Base-by-base conservation (phyloP, 352 stramenopile species). In the Globisporangium nodosum region DNA sequence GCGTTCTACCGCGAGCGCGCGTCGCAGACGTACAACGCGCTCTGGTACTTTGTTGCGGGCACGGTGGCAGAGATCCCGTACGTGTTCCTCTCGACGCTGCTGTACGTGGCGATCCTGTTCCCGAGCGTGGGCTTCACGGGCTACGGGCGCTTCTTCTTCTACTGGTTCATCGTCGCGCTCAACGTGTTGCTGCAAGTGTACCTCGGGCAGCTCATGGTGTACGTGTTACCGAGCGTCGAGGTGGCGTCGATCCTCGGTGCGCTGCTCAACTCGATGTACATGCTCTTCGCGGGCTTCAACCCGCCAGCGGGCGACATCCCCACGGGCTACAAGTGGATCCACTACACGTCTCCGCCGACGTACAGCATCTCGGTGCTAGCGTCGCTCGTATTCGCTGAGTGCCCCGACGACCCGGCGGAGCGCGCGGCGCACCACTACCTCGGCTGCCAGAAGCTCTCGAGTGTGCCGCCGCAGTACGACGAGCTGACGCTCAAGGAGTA, bases 1-100 rank as follows among this genome's bases (percentile, higher is more conserved):
- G 84, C 91, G 35, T 98, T 95, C 66, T 98, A 98, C 75, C 76
- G 92, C 7, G 92, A 98, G 65, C 88, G 94, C 30, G 80, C 86
- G 16, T 80, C 88, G 18, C 65, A 92, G 63, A 97, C 96, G 60
- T 98, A 98, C 63, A 78, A 87, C 49, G 67, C 85, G 31, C 59
- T 81, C 2, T 85, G 88, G 63, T 94, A 97, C 60, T 84, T 82
- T 27, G 61, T 96, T 9, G 80, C 85, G 3, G 83, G 81, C 39
- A 91, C 76, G 8, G 30, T 97, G 40, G 73, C 78, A 5, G 92
- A 98, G 74, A 79, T 86, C 42, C 76, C 76, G 49, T 86, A 86
- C 56, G 65, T 83, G 0, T 52, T 75, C 42, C 40, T 81, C 27
- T 72, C 65, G 27, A 49, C 56, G 2, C 52, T 85, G 16, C 31